Evolutionary conservation across 148 eudicot genomes (phyloP), one percentile per base, ranked within the genome.

Genomic region (Camellia lanceoleosa): DNA sequence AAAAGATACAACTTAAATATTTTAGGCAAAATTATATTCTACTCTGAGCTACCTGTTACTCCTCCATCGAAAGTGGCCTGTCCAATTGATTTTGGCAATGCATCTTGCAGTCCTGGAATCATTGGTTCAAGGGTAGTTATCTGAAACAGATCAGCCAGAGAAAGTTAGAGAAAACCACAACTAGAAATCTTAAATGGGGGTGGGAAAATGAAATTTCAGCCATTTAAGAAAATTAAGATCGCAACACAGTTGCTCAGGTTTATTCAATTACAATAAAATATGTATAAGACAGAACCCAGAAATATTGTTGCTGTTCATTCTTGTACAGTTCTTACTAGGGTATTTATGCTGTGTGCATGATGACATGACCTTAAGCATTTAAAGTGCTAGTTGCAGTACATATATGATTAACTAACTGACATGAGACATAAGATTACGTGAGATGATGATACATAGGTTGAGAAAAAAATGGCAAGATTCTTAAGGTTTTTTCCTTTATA

Each of bases 41-140:
- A 73, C 47, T 58, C 73, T 20, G 43, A 71, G 14, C 23, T 86
- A 93, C 99, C 99, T 89, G 93, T 73, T 49, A 93, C 92, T 62
- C 99, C 99, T 62, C 97, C 92, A 82, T 96, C 98, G 82, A 92
- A 92, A 80, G 99, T 90, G 84, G 93, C 95, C 82, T 93, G 87
- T 16, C 95, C 97, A 78, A 96, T 90, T 49, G 99, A 94, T 78
- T 91, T 93, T 7, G 99, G 99, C 81, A 96, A 84, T 71, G 94
- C 93, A 86, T 92, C 98, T 89, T 94, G 97, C 85, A 96, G 80
- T 79, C 95, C 93, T 44, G 91, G 84, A 73, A 96, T 91, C 93
- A 92, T 82, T 77, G 98, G 97, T 87, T 96, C 99, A 83, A 96
- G 88, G 42, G 88, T 83, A 82, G 94, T 91, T 84, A 96, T 89